Conservation (phyloP, 805 yeast genomes). For the Suhomyces prunicola region DNA sequence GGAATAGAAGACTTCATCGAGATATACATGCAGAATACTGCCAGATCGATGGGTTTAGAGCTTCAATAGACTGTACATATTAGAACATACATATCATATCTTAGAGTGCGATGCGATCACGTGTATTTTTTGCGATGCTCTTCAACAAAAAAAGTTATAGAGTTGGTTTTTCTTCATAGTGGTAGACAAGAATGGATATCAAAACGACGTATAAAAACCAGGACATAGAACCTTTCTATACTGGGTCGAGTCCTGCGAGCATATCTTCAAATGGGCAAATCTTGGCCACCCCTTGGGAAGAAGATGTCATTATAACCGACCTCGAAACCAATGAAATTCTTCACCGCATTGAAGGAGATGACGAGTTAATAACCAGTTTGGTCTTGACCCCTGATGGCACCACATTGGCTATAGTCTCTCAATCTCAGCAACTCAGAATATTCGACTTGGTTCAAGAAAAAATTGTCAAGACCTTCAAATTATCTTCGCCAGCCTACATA, state of each 20-base stretch:
- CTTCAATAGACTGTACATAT: neutral
- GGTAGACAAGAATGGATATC: conserved; percentile 14
- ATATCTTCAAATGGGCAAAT: conserved; percentile 51
- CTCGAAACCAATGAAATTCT: conserved; percentile 54
- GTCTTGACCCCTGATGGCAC: conserved; percentile 74
- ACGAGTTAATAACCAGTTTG: conserved; percentile 71
- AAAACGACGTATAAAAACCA: conserved; percentile 42
- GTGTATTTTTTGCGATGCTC: conserved; percentile 10
- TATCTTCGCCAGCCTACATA: conserved; percentile 80
- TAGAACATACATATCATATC: too few species aligned
- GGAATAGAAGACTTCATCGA: conserved; percentile 49
- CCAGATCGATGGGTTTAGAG: conserved; percentile 43
- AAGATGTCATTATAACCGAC: conserved; percentile 70
- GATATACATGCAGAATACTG: conserved; percentile 39
- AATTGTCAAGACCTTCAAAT: conserved; percentile 50
- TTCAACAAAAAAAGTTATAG: conserved; percentile 5
- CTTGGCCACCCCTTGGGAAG: conserved; percentile 77
- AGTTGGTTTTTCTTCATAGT: neutral
- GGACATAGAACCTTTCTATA: conserved; percentile 76
- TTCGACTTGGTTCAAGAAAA: conserved; percentile 44
- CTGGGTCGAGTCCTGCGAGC: conserved; percentile 78
- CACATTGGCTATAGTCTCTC: conserved; percentile 69
- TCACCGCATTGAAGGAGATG: conserved; percentile 77
- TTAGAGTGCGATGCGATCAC: neutral
- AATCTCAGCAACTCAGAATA: conserved; percentile 76